Evolutionary conservation across 164 flowering plant species (phyloP), one percentile per base, ranked within the genome.

Genomic region (Stephania cephalantha): DNA sequence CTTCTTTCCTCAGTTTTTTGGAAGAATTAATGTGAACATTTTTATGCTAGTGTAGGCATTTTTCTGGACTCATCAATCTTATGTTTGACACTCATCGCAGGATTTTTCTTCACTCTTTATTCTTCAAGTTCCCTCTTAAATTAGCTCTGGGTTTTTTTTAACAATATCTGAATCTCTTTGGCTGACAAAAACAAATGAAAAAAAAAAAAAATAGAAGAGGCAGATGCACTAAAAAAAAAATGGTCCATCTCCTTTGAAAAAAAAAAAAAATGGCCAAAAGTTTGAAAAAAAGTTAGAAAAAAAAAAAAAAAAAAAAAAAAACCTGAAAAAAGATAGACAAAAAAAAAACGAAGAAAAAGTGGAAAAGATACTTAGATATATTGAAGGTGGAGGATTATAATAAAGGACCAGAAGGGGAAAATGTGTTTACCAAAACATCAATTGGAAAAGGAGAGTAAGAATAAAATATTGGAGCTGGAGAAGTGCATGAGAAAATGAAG

Each of bases 61-160:
- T 44, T 66, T 71, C 13, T 75, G 45, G 10, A 75, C 66, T 53
- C 72, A 76, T 70, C 61, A 30, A 71, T 73, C 71, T 71, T 70
- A 45, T 68, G 66, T 71, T 1, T 76, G 45, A 63, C 52, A 71
- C 66, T 76, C 30, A 46, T 76, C 74, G 78, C 78, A 76, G 78
- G 78, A 30, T 61, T 69, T 25, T 30, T 46, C 63, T 46, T 70
- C 22, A 42, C 73, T 70, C 45, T 46, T 70, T 12, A 52, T 68
- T 70, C 45, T 64, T 69, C 74, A 71, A 76, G 69, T 76, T 75
- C 68, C 42, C 42, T 82, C 76, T 77, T 76, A 74, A 74, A 73
- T 30, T 70, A 71, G 75, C 61, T 63, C 75, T 75, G 75, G 71
- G 48, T 42, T 9, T 30, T 30, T 25, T 68, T 68, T 53, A 25